Base-by-base conservation (phyloP, 2,329 filamentous ascomycete genomes). In the Fusarium euwallaceae region DNA sequence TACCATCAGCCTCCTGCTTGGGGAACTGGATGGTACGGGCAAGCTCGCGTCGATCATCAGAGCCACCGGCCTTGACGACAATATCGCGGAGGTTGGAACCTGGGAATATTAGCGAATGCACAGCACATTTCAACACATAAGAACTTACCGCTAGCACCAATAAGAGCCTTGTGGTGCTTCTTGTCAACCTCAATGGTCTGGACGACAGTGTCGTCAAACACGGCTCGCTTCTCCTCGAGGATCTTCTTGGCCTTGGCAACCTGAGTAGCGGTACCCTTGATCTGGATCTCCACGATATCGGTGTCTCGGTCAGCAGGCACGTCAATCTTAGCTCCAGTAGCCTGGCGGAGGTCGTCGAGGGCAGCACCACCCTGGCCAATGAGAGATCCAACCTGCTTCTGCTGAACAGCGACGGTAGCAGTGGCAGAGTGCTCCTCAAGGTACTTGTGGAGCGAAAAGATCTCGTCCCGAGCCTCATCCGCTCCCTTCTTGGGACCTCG, bases 11-110 rank as follows among this genome's bases (percentile, higher is more conserved):
- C 67, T 97, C 95, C 75, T 94, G 92, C 82, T 95, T 95, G 67
- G 97, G 97, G 87, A 99, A 98, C 82, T 96, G 95, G 70, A 99
- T 95, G 78, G 96, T 95, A 73, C 96, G 94, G 61, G 95, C 94
- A 78, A 97, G 90, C 72, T 94, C 92, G 45, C 94, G 92, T 72
- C 93, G 91, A 80, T 98, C 95, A 77, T 95, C 93, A 41, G 95
- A 95, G 11, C 97, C 97, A 72, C 97, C 97, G 56, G 97, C 95
- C 78, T 94, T 91, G 64, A 93, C 88, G 65, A 99, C 94, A 71
- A 99, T 95, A 71, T 94, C 92, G 71, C 94, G 94, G 68, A 99
- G 92, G 80, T 93, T 97, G 53, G 94, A 88, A 78, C 95, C 94
- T 96, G 63, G n/a, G 22, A 34, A 36, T 66, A 73, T 91, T 83